phyloP scores from a whole-genome alignment of 306 rosid genomes.

The Prunus armeniaca region DNA sequence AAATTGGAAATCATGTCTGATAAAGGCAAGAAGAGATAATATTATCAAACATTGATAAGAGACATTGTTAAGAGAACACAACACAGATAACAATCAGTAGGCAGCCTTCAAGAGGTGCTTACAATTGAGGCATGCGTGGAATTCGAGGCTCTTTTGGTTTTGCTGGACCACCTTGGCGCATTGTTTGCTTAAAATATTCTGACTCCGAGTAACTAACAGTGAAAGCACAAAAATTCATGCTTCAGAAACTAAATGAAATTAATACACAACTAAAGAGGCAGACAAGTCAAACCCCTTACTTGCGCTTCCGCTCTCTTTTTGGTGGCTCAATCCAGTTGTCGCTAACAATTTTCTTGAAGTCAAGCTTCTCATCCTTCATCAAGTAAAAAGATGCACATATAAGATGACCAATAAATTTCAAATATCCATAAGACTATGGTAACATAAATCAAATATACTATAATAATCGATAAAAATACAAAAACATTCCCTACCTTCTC shows the following conservation, averaged over 20 bases:
- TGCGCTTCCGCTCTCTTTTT: constrained; percentile 96
- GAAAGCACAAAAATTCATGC: constrained; percentile 16
- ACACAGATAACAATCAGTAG: neutral
- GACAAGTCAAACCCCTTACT: constrained; percentile 40
- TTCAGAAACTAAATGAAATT: constrained; percentile 5
- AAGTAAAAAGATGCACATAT: neutral
- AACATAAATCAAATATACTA: neutral
- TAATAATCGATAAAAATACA: neutral
- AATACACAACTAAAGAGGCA: constrained; percentile 7
- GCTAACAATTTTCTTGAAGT: constrained; percentile 94
- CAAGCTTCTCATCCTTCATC: constrained; percentile 82
- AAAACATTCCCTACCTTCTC: constrained; percentile 57
- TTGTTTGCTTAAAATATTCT: constrained; percentile 94
- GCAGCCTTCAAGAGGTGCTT: constrained; percentile 32
- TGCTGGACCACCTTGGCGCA: constrained; percentile 95
- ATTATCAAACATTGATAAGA: neutral
- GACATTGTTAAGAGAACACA: constrained; percentile 2
- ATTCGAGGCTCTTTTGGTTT: constrained; percentile 95
- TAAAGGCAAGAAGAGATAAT: constrained; percentile 4
- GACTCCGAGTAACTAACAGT: constrained; percentile 80
- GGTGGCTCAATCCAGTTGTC: constrained; percentile 98
- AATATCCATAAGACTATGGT: neutral
- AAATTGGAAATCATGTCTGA: constrained; percentile 95
- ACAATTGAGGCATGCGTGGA: constrained; percentile 99
- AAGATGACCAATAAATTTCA: neutral